These are phyloP conservation scores for Mycena leptocephala DNA, from an alignment of 768 basidiomycete species.

Conservation along the genomic window DNA sequence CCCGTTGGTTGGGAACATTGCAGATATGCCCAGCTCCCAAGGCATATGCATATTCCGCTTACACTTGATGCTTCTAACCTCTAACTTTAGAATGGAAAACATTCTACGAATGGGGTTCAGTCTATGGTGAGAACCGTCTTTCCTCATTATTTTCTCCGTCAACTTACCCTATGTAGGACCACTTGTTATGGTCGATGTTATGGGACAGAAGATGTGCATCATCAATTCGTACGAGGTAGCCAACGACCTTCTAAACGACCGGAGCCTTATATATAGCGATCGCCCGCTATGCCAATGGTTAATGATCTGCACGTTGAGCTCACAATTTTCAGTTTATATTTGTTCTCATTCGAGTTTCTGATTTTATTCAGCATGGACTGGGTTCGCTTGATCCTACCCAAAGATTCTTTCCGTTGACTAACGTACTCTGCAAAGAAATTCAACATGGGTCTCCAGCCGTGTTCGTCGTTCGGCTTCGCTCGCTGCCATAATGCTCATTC, in stretches of 20 bases:
- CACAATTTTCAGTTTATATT: too few species aligned
- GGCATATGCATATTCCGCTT: not conserved
- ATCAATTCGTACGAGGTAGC: constrained; percentile 49
- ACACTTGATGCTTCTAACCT: not conserved
- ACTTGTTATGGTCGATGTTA: constrained; percentile 40
- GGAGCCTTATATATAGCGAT: constrained; percentile 57
- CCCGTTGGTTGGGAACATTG: constrained; percentile 34
- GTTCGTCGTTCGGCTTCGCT: not conserved
- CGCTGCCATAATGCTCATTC: not conserved
- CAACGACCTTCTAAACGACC: constrained; percentile 58
- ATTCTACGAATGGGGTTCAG: constrained; percentile 31
- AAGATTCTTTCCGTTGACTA: not conserved
- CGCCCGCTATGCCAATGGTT: constrained; percentile 42
- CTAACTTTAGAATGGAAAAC: constrained; percentile 29
- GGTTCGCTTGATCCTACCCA: not conserved
- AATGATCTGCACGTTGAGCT: constrained; percentile 29
- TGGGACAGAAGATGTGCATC: constrained; percentile 56
- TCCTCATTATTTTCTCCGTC: too few species aligned
- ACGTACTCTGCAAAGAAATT: constrained; percentile 23
- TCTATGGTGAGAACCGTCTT: not conserved
- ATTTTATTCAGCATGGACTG: constrained; percentile 18
- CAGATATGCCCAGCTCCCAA: constrained; percentile 34
- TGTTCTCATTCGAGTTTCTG: not conserved
- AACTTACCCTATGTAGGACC: constrained; percentile 12
- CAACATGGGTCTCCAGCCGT: constrained; percentile 35